Evolutionary conservation across 2,329 filamentous ascomycete genomes (phyloP).

Genomic region (Ophiostoma sp.): DNA sequence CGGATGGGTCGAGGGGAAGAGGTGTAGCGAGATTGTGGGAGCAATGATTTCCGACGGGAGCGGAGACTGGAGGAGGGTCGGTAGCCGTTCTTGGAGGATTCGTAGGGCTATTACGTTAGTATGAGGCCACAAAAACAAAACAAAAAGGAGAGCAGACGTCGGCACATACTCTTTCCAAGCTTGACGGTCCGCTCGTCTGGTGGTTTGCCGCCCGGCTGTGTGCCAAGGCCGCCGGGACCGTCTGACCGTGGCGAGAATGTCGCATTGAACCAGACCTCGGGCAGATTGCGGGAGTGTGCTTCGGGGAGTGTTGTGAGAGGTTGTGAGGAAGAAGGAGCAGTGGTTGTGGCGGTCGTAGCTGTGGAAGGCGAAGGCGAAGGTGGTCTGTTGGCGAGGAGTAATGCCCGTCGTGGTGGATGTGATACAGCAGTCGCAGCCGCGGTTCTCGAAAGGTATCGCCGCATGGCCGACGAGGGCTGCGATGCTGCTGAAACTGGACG

Average conservation of each 20-base stretch:
- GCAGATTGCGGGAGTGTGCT: slow-evolving; percentile 35
- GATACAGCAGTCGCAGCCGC: background rate
- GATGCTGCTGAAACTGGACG: background rate
- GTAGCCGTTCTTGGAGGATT: slow-evolving; percentile 65
- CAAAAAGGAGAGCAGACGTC: background rate
- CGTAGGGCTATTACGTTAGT: slow-evolving; percentile 53
- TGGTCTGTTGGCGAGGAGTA: slow-evolving; percentile 22
- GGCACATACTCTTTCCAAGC: slow-evolving; percentile 59
- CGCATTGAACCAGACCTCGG: slow-evolving; percentile 49
- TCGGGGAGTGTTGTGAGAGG: slow-evolving; percentile 31
- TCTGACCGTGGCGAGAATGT: slow-evolving; percentile 35
- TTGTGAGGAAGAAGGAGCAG: slow-evolving; percentile 18
- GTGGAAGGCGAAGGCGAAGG: slow-evolving; percentile 16
- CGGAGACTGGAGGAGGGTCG: slow-evolving; percentile 65
- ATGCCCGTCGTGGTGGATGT: slow-evolving; percentile 26
- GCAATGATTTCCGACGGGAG: slow-evolving; percentile 74
- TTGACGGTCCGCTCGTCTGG: slow-evolving; percentile 60
- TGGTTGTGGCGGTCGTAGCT: background rate
- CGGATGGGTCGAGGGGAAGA: slow-evolving; percentile 76
- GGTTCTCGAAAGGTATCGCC: background rate
- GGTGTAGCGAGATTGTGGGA: slow-evolving; percentile 68
- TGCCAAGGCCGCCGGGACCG: background rate
- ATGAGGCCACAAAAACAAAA: background rate
- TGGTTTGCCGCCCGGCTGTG: slow-evolving; percentile 36
- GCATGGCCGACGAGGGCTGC: background rate